Base-by-base conservation (phyloP, 2,329 filamentous ascomycete species). In the Rutstroemia sp. region DNA sequence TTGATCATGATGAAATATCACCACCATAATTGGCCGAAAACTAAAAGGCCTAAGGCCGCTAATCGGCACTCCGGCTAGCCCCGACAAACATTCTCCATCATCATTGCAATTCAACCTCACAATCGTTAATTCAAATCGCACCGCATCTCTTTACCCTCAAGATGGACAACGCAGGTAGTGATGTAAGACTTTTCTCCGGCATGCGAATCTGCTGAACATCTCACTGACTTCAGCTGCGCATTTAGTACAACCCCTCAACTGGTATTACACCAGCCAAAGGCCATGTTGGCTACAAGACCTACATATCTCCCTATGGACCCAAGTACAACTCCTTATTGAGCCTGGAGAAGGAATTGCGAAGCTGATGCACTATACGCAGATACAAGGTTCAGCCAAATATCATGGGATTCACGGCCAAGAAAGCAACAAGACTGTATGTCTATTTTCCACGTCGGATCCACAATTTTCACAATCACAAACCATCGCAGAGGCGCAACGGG, bases 251-350 rank as follows among this genome's bases (percentile, higher is more conserved):
- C 38, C 40, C 45, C 27, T 60, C 60, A 25, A 60, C 62, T 34
- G 63, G 64, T 60, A 44, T 61, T 34, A 57, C 53, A 51, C 59
- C 60, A 12, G 34, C 39, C 6, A 62, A 57, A 25, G 39, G 48
- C 19, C 55, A 27, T 12, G 44, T 52, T 16, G 46, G 38, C 25
- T 68, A 68, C 48, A 19, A 25, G 19, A 63, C 70, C 60, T 86
- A 83, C 77, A 79, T 78, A 74, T 85, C 81, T 73, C 74, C 77
- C 63, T 84, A 82, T 70, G 83, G 81, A 69, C 83, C 83, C 53
- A 86, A 84, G 83, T 86, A 81, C 74, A 77, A 73, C 70, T 59
- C 21, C 10, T 19, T 23, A n/a, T 27, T 5, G 39, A 42, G 17
- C 34, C 30, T 40, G 5, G 45, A 44, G 14, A 17, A 34, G 19